Evolutionary conservation across 2,329 filamentous ascomycete species (phyloP), one percentile per base, ranked within the genome.

Genomic region (Aureobasidium zeae): DNA sequence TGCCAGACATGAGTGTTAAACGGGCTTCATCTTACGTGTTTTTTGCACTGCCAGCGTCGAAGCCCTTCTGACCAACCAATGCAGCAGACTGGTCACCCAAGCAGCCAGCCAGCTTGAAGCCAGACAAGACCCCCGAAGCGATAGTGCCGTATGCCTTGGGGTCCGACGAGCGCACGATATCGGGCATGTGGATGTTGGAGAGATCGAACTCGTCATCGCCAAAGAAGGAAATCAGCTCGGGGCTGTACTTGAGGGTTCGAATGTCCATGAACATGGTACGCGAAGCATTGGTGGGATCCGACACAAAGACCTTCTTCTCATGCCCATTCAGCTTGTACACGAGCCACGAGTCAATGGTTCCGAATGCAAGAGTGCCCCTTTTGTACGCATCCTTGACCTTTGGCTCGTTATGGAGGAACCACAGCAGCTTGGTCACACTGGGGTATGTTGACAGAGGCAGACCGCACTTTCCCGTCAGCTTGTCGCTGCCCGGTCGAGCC

Each of bases 261-360:
- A 94, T 71, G 64, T 94, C 86, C 81, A 94, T 88, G 63, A 94
- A 91, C 86, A 94, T 93, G 48, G 87, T 94, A 57, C 87, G 73
- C 42, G 83, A 89, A 15, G 87, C 87, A 60, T 94, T 94, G 48
- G 84, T 86, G 35, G 81, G 78, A 61, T 94, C 87, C 0, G 87
- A 91, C 46, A 94, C 85, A 57, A 85, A 80, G 31, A 87, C 64
- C 45, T 80, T 74, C 39, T 73, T 76, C 47, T 76, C 70, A 37
- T 83, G 80, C 46, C 83, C 86, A 56, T 93, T 86, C 38, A 94
- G 74, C 54, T 81, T 79, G 67, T 86, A 94, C 43, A 94, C 74
- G 46, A 94, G 70, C 87, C 87, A 94, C 2, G 83, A 77, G 62
- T 94, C 87, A 48, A 94, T 79, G 5, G 87, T 94, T 44, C 87